A percentile compares a stretch with the other conserved stretches of the same genome.
These are phyloP conservation scores for Pelagophyceae sp. DNA, from an alignment of 352 stramenopile species.

Conservation along the genomic window DNA sequence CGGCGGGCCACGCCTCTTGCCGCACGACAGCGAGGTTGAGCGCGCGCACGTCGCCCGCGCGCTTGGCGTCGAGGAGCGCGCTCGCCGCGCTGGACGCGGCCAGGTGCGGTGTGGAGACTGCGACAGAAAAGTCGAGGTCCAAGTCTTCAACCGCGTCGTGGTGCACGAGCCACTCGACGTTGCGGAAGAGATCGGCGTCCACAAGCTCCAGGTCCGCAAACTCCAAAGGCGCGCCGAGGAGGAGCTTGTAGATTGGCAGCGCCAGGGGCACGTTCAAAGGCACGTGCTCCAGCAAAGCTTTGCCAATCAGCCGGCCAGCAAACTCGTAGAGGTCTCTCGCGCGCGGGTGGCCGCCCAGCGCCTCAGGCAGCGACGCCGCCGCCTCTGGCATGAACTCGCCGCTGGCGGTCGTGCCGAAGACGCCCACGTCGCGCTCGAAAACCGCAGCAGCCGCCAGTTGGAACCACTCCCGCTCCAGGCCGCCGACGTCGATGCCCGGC, in stretches of 20 bases:
- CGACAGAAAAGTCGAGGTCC: slow-evolving; percentile 80
- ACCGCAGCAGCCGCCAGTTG: slow-evolving; percentile 73
- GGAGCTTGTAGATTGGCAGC: slow-evolving; percentile 71
- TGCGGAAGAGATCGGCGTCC: slow-evolving; percentile 79
- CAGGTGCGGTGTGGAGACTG: slow-evolving; percentile 24
- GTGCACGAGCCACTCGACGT: slow-evolving; percentile 76
- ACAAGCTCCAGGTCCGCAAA: slow-evolving; percentile 77
- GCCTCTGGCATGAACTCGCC: slow-evolving; percentile 67
- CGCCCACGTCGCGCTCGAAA: slow-evolving; percentile 65
- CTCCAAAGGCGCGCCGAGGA: slow-evolving; percentile 68
- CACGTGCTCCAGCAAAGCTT: slow-evolving; percentile 69
- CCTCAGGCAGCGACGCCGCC: slow-evolving; percentile 64
- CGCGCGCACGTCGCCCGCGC: not conserved
- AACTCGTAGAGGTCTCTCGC: slow-evolving; percentile 62
- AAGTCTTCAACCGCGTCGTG: slow-evolving; percentile 49
- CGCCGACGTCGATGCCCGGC: slow-evolving; percentile 73
- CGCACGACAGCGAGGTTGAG: slow-evolving; percentile 42
- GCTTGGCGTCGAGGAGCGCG: not conserved
- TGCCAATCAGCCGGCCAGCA: slow-evolving; percentile 65
- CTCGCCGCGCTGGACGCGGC: too few relatives aligned
- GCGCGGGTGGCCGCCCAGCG: slow-evolving; percentile 11
- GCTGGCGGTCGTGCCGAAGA: slow-evolving; percentile 64
- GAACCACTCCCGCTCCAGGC: slow-evolving; percentile 79
- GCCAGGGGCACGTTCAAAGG: slow-evolving; percentile 62
- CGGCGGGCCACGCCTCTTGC: too few relatives aligned